A percentile compares a stretch with the other conserved stretches of the same genome.
These are phyloP conservation scores for Spinacia oleracea DNA, from an alignment of 179 eudicot genomes.

Conservation along the genomic window DNA sequence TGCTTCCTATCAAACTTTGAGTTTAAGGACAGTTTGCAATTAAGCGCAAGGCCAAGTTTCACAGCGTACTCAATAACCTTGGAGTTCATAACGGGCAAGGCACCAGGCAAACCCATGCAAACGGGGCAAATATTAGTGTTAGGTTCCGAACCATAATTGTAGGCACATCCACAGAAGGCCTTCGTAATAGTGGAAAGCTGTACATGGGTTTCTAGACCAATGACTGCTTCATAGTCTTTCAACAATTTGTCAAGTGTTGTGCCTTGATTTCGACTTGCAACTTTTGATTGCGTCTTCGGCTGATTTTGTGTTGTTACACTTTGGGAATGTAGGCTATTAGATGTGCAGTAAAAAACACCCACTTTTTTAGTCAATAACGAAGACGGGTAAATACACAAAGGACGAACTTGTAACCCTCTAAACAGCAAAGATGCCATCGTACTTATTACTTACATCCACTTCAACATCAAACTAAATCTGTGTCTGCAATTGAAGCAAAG, in stretches of 20 bases:
- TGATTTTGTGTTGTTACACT: slow-evolving; percentile 47
- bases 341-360: slow-evolving; percentile 41
- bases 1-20: slow-evolving; percentile 97
- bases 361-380: slow-evolving; percentile 43
- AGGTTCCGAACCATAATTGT: slow-evolving; percentile 77
- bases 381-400: slow-evolving; percentile 49
- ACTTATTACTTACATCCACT: slow-evolving; percentile 27
- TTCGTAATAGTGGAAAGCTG: slow-evolving; percentile 80
- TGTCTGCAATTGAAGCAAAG: slow-evolving; percentile 26
- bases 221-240: slow-evolving; percentile 71
- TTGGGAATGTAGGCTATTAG: slow-evolving; percentile 50
- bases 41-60: slow-evolving; percentile 87
- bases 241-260: slow-evolving; percentile 42
- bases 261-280: slow-evolving; percentile 37
- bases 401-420: slow-evolving; percentile 63
- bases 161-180: slow-evolving; percentile 90
- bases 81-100: slow-evolving; percentile 87
- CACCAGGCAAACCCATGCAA: slow-evolving; percentile 97
- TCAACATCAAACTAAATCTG: slow-evolving; percentile 32
- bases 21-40: slow-evolving; percentile 62
- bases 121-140: slow-evolving; percentile 79
- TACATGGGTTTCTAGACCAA: slow-evolving; percentile 93
- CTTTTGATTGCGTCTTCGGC: slow-evolving; percentile 43
- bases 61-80: slow-evolving; percentile 81
- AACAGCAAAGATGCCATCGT: slow-evolving; percentile 68